Base-by-base conservation (phyloP, 495 filamentous ascomycete genomes). In the Penicillium cosmopolitanum region DNA sequence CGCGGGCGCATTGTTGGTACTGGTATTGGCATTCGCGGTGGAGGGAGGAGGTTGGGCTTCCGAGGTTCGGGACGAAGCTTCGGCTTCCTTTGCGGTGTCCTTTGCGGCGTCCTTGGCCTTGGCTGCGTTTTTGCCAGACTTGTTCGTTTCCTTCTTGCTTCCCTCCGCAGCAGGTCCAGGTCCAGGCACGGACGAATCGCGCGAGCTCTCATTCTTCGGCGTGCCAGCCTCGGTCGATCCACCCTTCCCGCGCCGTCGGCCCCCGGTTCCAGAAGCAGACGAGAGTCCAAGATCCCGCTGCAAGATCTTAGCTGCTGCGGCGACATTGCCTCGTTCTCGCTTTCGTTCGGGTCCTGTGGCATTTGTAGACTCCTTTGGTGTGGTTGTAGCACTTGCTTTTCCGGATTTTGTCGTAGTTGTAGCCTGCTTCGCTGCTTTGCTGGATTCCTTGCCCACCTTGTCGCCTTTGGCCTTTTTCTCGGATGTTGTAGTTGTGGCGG, bases 221-320 rank as follows among this genome's bases (percentile, higher is more conserved):
- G 70, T 35, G 34, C 33, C n/a, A 15, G 31, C 57, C 56, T 73
- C 75, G 13, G 70, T 61, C 19, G 75, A 43, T 50, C 66, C 56
- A 21, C 61, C 72, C 51, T 74, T 76, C 16, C 74, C 76, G 4
- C 79, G 76, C 61, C 80, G 76, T 42, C 82, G 78, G 44, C 79
- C 72, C 47, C 74, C 70, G 4, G 23, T 23, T 23, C 23, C 28
- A 31, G 28, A 8, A 31, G 28, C 28, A 31, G 84, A 82, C 46
- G 85, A 85, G n/a, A 98, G 81, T 16, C 94, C 95, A 16, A 97
- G 79, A 72, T 98, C 95, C 15, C 93, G 87, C 65, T 97, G 92
- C 21, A 98, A 73, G 58, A 98, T 96, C 47, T 87, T 87, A 16
- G 92, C 91, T 5, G 92, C 93, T 23, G 84, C 87, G 31, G 87